Conservation (phyloP, 306 rosid genomes). For the Echinosophora koreensis region DNA sequence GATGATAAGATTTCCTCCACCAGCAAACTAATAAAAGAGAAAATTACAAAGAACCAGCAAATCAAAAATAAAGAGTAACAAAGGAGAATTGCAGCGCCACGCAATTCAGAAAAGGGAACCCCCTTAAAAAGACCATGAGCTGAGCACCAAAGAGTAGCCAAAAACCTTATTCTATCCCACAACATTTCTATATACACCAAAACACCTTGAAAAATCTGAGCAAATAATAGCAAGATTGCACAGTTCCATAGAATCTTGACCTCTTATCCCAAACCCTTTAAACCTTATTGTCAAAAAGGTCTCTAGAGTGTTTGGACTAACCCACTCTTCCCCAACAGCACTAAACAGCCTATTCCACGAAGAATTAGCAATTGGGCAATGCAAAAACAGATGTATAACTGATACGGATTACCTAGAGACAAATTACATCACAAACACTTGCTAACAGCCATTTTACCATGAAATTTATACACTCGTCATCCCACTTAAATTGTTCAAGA, state of each 20-base stretch:
- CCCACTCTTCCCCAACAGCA: not conserved
- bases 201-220: not conserved
- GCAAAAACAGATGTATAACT: not conserved
- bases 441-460: not conserved
- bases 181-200: not conserved
- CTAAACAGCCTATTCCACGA: not conserved
- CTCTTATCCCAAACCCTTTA: not conserved
- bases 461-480: not conserved
- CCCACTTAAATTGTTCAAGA: conserved; percentile 32
- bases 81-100: not conserved
- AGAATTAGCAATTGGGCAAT: not conserved
- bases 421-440: conserved; percentile 32
- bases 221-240: not conserved
- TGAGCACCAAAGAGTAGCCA: not conserved
- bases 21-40: not conserved
- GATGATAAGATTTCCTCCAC: not conserved
- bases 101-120: not conserved
- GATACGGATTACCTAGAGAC: conserved; percentile 58
- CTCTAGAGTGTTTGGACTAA: not conserved
- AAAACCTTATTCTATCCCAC: not conserved
- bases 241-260: not conserved
- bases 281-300: not conserved
- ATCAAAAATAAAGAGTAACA: not conserved
- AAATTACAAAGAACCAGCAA: not conserved
- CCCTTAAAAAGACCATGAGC: not conserved